These are phyloP conservation scores for Mortierella sp. DNA, from an alignment of 371 early-diverging fungal genomes.

Conservation along the genomic window DNA sequence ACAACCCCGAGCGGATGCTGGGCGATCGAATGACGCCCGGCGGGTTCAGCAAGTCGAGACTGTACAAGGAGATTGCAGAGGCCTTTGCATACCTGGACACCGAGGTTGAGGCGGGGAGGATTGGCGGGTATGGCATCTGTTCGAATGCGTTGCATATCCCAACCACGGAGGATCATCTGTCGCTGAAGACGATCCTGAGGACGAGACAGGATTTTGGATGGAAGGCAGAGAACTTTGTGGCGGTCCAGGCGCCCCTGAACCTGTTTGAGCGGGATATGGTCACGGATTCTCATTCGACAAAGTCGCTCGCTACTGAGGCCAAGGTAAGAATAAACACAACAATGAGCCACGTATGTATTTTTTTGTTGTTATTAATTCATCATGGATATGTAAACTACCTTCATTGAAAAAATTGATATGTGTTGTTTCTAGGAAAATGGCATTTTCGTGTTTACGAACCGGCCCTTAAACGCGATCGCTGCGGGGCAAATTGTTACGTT, in stretches of 20 bases:
- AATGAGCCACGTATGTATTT: not conserved
- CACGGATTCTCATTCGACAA: slow-evolving; percentile 50
- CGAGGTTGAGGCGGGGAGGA: slow-evolving; percentile 71
- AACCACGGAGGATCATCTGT: slow-evolving; percentile 71
- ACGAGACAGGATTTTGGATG: slow-evolving; percentile 55
- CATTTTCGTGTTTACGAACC: slow-evolving; percentile 77
- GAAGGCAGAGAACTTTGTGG: slow-evolving; percentile 67
- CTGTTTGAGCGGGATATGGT: slow-evolving; percentile 80
- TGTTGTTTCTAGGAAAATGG: slow-evolving; percentile 69
- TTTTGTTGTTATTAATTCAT: not conserved
- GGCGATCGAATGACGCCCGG: slow-evolving; percentile 65
- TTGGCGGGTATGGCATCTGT: slow-evolving; percentile 80
- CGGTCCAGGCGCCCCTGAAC: slow-evolving; percentile 80
- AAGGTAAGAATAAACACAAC: slow-evolving; percentile 49
- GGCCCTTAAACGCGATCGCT: slow-evolving; percentile 81
- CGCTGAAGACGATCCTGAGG: slow-evolving; percentile 60
- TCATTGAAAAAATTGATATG: not conserved
- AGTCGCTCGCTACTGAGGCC: slow-evolving; percentile 69
- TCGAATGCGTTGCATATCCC: slow-evolving; percentile 78
- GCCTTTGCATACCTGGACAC: slow-evolving; percentile 75
- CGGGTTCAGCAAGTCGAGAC: slow-evolving; percentile 42
- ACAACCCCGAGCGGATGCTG: slow-evolving; percentile 84
- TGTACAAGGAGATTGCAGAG: slow-evolving; percentile 70
- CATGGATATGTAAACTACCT: not conserved
- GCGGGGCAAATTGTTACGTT: slow-evolving; percentile 75